Conservation (phyloP, 768 basidiomycete species). For the Jaapia argillacea region DNA sequence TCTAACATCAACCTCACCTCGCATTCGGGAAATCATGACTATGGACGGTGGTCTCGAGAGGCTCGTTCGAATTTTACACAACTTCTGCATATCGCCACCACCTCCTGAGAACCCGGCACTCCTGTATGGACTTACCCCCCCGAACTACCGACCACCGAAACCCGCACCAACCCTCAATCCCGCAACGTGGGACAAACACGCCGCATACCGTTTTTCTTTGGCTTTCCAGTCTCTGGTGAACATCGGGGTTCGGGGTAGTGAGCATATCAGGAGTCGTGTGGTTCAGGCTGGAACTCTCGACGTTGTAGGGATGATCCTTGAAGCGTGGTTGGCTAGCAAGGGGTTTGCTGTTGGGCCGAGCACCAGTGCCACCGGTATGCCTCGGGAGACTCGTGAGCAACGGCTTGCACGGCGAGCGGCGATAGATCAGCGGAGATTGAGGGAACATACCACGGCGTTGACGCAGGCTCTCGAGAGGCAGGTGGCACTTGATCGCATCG, state of each 20-base stretch:
- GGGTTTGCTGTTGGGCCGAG: conserved; percentile 83
- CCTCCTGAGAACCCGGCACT: conserved; percentile 69
- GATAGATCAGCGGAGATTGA: conserved; percentile 42
- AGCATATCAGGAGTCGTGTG: conserved; percentile 82
- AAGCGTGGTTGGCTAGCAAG: conserved; percentile 84
- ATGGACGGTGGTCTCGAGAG: conserved; percentile 96
- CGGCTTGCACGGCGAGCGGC: conserved; percentile 52
- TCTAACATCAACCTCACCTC: conserved; percentile 93
- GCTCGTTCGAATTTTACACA: conserved; percentile 83
- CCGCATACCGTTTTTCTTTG: conserved; percentile 81
- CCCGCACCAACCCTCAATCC: conserved; percentile 57
- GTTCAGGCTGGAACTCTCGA: conserved; percentile 93
- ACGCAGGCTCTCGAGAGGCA: conserved; percentile 48
- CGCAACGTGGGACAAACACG: conserved; percentile 65
- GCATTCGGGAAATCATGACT: conserved; percentile 97
- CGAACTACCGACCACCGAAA: conserved; percentile 45
- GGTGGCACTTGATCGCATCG: conserved; percentile 23
- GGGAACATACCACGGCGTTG: conserved; percentile 50
- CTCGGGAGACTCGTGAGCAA: conserved; percentile 69
- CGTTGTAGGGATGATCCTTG: conserved; percentile 87
- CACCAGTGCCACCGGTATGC: conserved; percentile 62
- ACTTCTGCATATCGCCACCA: conserved; percentile 78
- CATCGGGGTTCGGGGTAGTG: conserved; percentile 92
- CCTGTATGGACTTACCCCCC: conserved; percentile 70
- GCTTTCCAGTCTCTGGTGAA: conserved; percentile 98